Evolutionary conservation across 2,329 filamentous ascomycete species (phyloP).

Genomic region (Paraconiothyrium brasiliense): DNA sequence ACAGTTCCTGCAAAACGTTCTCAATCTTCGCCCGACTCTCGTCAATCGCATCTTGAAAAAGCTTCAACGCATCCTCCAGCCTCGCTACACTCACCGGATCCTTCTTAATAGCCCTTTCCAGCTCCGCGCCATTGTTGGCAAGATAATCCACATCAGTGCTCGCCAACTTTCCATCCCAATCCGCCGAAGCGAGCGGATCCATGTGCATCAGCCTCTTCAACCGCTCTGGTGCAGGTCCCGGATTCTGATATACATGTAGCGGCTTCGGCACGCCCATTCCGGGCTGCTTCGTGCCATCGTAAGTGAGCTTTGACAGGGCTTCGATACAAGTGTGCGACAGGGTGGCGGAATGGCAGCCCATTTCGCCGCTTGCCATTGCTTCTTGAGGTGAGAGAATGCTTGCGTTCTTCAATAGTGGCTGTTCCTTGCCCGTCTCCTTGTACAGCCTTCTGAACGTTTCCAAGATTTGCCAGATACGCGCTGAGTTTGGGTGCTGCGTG

Average conservation of each 20-base stretch:
- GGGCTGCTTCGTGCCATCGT: constrained; percentile 51
- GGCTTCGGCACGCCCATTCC: constrained; percentile 54
- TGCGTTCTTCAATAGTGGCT: constrained; percentile 60
- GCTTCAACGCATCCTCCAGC: constrained; percentile 51
- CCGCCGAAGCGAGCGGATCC: constrained; percentile 53
- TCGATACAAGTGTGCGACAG: constrained; percentile 54
- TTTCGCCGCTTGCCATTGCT: constrained; percentile 58
- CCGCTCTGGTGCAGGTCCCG: constrained; percentile 44
- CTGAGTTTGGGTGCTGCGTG: constrained; percentile 58
- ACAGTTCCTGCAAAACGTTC: constrained; percentile 36
- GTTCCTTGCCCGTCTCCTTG: constrained; percentile 58
- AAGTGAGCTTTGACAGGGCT: constrained; percentile 52
- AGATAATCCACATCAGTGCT: constrained; percentile 58
- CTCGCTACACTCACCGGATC: constrained; percentile 52
- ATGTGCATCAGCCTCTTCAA: constrained; percentile 48
- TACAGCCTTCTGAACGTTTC: constrained; percentile 59
- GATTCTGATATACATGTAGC: constrained; percentile 51
- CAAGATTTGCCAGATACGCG: constrained; percentile 60
- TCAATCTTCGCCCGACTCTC: constrained; percentile 53
- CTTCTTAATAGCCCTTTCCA: constrained; percentile 55
- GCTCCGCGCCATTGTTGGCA: constrained; percentile 54
- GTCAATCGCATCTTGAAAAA: constrained; percentile 54
- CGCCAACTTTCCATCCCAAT: constrained; percentile 53
- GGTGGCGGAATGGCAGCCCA: constrained; percentile 59
- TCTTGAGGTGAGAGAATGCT: constrained; percentile 57